These are phyloP conservation scores for Ganoderma multipileum DNA, from an alignment of 1,284 basidiomycete species.

Conservation along the genomic window DNA sequence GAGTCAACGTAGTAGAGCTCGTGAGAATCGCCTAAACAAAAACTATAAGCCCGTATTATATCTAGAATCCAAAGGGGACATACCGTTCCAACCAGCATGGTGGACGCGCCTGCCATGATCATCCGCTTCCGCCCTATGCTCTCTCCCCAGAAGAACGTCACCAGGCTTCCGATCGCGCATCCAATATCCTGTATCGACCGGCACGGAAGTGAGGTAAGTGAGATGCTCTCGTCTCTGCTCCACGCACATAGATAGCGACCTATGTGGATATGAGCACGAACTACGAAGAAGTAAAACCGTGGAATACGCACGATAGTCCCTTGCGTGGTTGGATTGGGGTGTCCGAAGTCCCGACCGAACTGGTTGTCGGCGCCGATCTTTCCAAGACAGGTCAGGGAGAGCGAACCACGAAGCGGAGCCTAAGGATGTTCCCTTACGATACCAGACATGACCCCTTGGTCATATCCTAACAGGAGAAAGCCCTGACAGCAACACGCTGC, in stretches of 20 bases:
- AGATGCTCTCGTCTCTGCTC: not conserved
- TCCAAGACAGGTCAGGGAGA: no score
- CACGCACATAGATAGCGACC: slow-evolving; percentile 33
- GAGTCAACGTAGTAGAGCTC: slow-evolving; percentile 44
- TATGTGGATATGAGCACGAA: not conserved
- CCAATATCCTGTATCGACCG: slow-evolving; percentile 44
- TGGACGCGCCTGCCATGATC: slow-evolving; percentile 49
- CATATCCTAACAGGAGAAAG: slow-evolving; percentile 53
- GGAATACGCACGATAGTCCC: slow-evolving; percentile 46
- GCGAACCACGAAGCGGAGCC: not conserved
- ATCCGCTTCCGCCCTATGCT: slow-evolving; percentile 49
- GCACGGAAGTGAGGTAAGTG: not conserved
- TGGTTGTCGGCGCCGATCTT: slow-evolving; percentile 52
- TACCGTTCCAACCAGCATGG: slow-evolving; percentile 49
- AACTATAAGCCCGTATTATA: slow-evolving; percentile 24
- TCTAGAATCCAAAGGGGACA: slow-evolving; percentile 17
- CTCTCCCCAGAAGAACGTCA: slow-evolving; percentile 51
- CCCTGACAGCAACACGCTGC: slow-evolving; percentile 47
- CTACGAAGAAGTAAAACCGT: not conserved
- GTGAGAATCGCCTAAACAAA: slow-evolving; percentile 35
- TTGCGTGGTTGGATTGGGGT: slow-evolving; percentile 48
- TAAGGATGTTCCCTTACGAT: slow-evolving; percentile 37
- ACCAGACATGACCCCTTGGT: slow-evolving; percentile 56
- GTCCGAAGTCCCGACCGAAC: slow-evolving; percentile 49
- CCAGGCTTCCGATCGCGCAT: slow-evolving; percentile 39